phyloP scores from a whole-genome alignment of 164 flowering plant species.

The Berberis thunbergii region DNA sequence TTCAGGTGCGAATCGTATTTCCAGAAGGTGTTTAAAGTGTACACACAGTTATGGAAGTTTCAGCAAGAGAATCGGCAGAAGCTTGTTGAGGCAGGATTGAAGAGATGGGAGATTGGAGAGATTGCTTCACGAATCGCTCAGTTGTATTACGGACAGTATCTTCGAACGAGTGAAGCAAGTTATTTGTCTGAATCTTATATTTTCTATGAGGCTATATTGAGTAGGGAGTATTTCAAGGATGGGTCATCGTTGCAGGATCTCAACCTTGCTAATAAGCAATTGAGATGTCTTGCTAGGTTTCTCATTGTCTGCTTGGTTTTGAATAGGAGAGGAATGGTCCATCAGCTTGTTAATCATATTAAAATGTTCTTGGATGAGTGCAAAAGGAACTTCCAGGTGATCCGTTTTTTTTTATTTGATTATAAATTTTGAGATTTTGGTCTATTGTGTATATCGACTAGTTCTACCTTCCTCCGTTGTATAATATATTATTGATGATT shows the following conservation, averaged over 20 bases:
- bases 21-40: conserved; percentile 76
- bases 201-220: conserved; percentile 80
- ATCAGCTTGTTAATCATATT: conserved; percentile 60
- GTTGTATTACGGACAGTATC: conserved; percentile 76
- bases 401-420: background rate
- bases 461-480: too few relatives aligned
- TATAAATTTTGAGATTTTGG: background rate
- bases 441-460: background rate
- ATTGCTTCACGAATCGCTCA: conserved; percentile 94
- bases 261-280: conserved; percentile 66
- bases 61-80: conserved; percentile 88
- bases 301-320: conserved; percentile 69
- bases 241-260: conserved; percentile 48
- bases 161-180: conserved; percentile 72
- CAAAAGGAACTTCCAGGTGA: conserved; percentile 70
- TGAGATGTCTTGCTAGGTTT: conserved; percentile 80
- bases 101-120: conserved; percentile 95
- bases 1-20: conserved; percentile 73
- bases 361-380: conserved; percentile 67
- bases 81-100: conserved; percentile 79
- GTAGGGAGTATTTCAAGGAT: conserved; percentile 79
- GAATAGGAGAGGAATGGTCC: conserved; percentile 69
- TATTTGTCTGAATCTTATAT: conserved; percentile 70
- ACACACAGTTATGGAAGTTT: conserved; percentile 87
- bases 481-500: too few relatives aligned